Conservation (phyloP, 2,329 filamentous ascomycete species). For the Diaporthe citri region DNA sequence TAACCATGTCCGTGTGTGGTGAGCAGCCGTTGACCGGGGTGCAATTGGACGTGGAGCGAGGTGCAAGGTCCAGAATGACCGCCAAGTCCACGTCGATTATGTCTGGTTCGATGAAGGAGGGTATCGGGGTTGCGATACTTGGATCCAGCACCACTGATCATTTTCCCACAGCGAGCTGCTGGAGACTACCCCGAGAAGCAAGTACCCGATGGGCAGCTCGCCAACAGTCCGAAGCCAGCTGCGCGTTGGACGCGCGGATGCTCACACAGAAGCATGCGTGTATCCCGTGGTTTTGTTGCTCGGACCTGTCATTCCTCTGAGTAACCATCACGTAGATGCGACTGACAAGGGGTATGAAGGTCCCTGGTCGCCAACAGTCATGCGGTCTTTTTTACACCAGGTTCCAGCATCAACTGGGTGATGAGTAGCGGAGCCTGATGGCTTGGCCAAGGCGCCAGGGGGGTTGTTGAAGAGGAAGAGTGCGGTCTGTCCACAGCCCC, state of each 20-base stretch:
- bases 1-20: background rate
- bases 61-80: background rate
- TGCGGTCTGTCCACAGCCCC: background rate
- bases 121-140: background rate
- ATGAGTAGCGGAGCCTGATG: background rate
- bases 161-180: background rate
- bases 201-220: background rate
- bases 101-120: background rate
- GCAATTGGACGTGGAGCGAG: slow-evolving; percentile 14
- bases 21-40: slow-evolving; percentile 6
- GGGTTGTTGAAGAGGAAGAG: background rate
- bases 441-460: background rate
- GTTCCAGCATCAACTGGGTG: background rate
- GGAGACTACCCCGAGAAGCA: background rate
- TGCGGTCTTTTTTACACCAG: background rate
- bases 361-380: background rate
- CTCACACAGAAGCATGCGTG: background rate
- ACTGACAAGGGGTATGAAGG: background rate
- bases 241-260: background rate
- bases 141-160: background rate
- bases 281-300: background rate
- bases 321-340: background rate
- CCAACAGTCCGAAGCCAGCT: background rate
- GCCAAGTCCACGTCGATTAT: slow-evolving; percentile 5
- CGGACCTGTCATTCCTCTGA: background rate